Conservation (phyloP, 495 filamentous ascomycete species). For the Cercophora newfieldiana region DNA sequence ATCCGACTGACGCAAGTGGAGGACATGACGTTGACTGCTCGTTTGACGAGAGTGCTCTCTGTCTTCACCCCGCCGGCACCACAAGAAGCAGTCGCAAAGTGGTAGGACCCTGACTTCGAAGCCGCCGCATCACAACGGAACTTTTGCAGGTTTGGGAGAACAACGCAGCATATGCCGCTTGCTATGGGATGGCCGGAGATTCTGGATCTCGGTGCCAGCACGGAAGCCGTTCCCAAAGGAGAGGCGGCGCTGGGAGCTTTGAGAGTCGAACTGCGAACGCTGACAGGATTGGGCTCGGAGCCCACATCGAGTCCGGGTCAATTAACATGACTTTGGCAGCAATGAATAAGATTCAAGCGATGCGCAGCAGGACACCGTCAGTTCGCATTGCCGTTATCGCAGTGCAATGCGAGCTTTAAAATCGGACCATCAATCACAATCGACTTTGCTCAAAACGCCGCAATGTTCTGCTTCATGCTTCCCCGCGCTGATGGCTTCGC, state of each 20-base stretch:
- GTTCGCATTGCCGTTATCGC: background rate
- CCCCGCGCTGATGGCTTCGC: background rate
- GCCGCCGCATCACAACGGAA: background rate
- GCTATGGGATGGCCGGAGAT: background rate
- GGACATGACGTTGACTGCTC: background rate
- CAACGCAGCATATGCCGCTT: constrained; percentile 3
- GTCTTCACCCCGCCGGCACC: background rate
- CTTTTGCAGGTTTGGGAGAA: background rate
- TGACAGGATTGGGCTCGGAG: constrained; percentile 12
- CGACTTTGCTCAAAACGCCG: background rate
- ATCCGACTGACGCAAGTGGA: background rate
- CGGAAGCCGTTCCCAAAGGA: background rate
- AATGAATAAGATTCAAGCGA: background rate
- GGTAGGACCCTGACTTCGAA: background rate
- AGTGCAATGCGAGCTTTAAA: too few species aligned
- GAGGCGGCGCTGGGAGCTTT: background rate
- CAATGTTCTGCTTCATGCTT: background rate
- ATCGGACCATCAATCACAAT: background rate
- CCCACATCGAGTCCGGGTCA: constrained; percentile 1
- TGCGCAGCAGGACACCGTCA: background rate
- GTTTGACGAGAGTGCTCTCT: background rate
- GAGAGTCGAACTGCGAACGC: background rate
- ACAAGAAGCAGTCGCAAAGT: background rate
- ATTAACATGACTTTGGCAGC: background rate
- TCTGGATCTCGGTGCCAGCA: constrained; percentile 1